These are phyloP conservation scores for Centrapalus pauciflorus DNA, from an alignment of 129 eudicot genomes.

Conservation along the genomic window DNA sequence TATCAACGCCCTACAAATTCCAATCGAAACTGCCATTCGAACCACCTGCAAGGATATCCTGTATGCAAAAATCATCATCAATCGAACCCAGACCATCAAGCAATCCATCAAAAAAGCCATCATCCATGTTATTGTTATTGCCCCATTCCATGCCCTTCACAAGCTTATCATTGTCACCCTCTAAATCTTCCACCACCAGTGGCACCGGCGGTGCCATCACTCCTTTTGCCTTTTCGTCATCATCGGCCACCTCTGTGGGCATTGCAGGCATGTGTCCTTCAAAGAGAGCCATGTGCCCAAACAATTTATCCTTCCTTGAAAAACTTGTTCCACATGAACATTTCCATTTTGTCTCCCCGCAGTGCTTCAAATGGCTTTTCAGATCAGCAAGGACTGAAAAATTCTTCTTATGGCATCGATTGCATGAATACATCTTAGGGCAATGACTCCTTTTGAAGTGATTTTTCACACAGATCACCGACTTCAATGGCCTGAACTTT, in stretches of 20 bases:
- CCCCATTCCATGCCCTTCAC: constrained; percentile 26
- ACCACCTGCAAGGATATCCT: constrained; percentile 30
- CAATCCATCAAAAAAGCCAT: constrained; percentile 46
- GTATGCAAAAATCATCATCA: constrained; percentile 46
- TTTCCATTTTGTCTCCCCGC: constrained; percentile 84
- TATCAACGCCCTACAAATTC: constrained; percentile 20
- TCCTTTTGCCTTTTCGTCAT: constrained; percentile 34
- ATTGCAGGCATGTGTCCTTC: constrained; percentile 95
- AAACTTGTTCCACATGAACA: constrained; percentile 91
- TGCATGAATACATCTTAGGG: constrained; percentile 76
- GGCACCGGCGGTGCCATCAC: neutral
- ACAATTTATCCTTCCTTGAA: constrained; percentile 88
- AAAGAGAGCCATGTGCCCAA: constrained; percentile 83
- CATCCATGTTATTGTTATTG: constrained; percentile 6
- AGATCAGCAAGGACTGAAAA: constrained; percentile 84
- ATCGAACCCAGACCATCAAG: constrained; percentile 41
- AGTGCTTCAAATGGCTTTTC: constrained; percentile 87
- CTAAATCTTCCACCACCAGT: constrained; percentile 18
- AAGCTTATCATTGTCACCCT: constrained; percentile 5
- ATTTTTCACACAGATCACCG: constrained; percentile 74
- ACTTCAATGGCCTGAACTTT: constrained; percentile 73
- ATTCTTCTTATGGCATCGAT: constrained; percentile 62
- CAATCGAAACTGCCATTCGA: constrained; percentile 23
- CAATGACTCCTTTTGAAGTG: constrained; percentile 95
- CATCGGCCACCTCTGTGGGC: constrained; percentile 24